Evolutionary conservation across 768 basidiomycete species (phyloP).

Genomic region (Leccinum arenicola): DNA sequence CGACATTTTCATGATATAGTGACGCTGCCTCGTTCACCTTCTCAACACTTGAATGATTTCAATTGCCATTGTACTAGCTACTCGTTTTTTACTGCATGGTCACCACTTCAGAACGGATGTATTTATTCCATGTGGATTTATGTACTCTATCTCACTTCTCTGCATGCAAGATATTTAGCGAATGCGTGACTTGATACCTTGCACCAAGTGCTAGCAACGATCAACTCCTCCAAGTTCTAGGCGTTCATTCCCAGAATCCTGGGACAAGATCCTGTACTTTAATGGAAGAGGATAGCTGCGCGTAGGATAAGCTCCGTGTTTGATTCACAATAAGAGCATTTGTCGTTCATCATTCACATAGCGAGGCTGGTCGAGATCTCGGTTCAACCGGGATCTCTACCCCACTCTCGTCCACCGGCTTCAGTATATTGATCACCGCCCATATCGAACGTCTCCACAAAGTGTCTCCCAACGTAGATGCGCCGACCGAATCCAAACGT

Average conservation of each 20-base stretch:
- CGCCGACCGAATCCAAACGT: slow-evolving; percentile 23
- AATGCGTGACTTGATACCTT: not conserved
- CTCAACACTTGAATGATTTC: not conserved
- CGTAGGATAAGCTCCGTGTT: not conserved
- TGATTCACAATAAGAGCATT: not conserved
- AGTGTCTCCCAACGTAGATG: slow-evolving; percentile 14
- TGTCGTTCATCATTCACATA: not conserved
- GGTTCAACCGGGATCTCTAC: slow-evolving; percentile 5
- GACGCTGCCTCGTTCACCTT: not conserved
- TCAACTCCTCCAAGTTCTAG: not conserved
- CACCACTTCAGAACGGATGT: not conserved
- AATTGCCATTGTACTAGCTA: not conserved
- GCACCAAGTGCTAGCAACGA: not conserved
- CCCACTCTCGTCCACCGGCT: not conserved
- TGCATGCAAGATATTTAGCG: not conserved
- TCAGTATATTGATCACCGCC: not conserved
- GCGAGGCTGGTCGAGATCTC: not conserved
- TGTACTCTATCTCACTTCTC: not conserved
- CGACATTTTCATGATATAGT: not conserved
- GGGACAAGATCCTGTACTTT: not conserved
- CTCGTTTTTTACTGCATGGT: not conserved
- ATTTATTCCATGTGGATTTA: not conserved
- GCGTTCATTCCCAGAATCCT: not conserved
- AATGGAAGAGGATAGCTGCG: slow-evolving; percentile 7
- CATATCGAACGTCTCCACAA: slow-evolving; percentile 8